A percentile compares a stretch with the other conserved stretches of the same genome.
Conservation (phyloP, 2,329 filamentous ascomycete species). For the Diaporthe citri region DNA sequence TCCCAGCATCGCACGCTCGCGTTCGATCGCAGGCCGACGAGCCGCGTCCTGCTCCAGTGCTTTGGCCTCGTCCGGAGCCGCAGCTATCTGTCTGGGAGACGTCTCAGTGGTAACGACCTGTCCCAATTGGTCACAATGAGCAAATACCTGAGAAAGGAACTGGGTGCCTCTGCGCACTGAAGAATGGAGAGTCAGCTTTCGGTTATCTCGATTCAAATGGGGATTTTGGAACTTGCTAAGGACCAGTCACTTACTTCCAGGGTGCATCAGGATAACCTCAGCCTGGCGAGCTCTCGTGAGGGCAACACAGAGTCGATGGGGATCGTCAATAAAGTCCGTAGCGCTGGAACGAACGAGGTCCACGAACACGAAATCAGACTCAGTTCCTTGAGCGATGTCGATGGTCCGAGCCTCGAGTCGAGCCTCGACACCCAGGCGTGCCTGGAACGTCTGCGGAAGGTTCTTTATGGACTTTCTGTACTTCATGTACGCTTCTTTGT, state of each 20-base stretch:
- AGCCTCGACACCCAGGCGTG: constrained; percentile 44
- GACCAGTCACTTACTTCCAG: constrained; percentile 30
- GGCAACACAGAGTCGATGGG: constrained; percentile 55
- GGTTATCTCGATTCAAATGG: neutral
- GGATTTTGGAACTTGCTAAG: neutral
- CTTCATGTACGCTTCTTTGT: constrained; percentile 50
- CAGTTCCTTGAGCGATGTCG: constrained; percentile 56
- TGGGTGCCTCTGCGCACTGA: constrained; percentile 30
- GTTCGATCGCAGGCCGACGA: constrained; percentile 9
- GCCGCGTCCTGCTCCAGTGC: neutral
- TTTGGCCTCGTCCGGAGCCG: neutral
- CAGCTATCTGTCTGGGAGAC: neutral
- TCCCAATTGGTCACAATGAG: constrained; percentile 18
- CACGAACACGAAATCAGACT: constrained; percentile 57
- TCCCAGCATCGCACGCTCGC: constrained; percentile 10
- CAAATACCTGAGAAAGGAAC: neutral
- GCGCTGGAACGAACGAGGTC: constrained; percentile 55
- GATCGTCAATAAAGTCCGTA: constrained; percentile 56
- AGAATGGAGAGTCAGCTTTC: neutral
- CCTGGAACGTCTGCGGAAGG: constrained; percentile 46
- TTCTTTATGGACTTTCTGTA: constrained; percentile 46
- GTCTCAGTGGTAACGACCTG: constrained; percentile 30
- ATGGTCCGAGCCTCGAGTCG: constrained; percentile 55
- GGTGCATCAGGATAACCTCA: constrained; percentile 57
- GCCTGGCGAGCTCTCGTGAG: constrained; percentile 56